Percentiles rank a stretch among this genome's conserved stretches.
Conservation (phyloP, 768 basidiomycete genomes). For the Imleria badia region DNA sequence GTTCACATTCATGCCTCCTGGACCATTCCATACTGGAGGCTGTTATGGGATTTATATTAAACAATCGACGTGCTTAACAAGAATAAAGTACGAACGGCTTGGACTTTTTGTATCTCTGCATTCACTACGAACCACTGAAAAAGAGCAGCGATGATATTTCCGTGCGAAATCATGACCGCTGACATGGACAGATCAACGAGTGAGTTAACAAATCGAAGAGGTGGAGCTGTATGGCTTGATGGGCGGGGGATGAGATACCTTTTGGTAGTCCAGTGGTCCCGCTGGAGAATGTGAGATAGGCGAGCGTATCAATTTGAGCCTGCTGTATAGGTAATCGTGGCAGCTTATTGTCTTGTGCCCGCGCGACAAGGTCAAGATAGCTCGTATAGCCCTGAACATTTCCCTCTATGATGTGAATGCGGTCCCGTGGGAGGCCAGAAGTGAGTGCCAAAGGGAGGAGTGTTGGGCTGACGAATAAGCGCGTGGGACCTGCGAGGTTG, state of each 20-base stretch:
- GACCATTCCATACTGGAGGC: conserved; percentile 41
- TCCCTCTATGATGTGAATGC: conserved; percentile 52
- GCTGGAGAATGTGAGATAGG: conserved; percentile 74
- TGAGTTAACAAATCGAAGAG: not conserved
- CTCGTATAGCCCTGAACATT: conserved; percentile 39
- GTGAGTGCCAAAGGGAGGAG: conserved; percentile 43
- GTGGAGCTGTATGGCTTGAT: not conserved
- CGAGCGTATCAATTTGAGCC: conserved; percentile 54
- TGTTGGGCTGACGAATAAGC: conserved; percentile 51
- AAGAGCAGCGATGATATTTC: conserved; percentile 52
- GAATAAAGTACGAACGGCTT: conserved; percentile 35
- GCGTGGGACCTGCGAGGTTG: conserved; percentile 47
- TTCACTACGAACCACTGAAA: conserved; percentile 36
- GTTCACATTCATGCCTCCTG: conserved; percentile 45
- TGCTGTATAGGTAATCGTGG: conserved; percentile 43
- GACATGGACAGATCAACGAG: not conserved
- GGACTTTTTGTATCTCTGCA: conserved; percentile 33
- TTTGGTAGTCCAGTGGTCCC: conserved; percentile 78
- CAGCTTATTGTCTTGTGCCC: conserved; percentile 36
- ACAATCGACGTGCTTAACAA: not conserved
- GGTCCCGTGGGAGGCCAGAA: conserved; percentile 38
- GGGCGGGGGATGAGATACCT: conserved; percentile 39
- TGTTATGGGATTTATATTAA: conserved; percentile 15
- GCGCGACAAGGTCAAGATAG: conserved; percentile 45
- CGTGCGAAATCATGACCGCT: conserved; percentile 78